These are phyloP conservation scores for Polyporus arcularius DNA, from an alignment of 768 basidiomycete species.

Conservation along the genomic window DNA sequence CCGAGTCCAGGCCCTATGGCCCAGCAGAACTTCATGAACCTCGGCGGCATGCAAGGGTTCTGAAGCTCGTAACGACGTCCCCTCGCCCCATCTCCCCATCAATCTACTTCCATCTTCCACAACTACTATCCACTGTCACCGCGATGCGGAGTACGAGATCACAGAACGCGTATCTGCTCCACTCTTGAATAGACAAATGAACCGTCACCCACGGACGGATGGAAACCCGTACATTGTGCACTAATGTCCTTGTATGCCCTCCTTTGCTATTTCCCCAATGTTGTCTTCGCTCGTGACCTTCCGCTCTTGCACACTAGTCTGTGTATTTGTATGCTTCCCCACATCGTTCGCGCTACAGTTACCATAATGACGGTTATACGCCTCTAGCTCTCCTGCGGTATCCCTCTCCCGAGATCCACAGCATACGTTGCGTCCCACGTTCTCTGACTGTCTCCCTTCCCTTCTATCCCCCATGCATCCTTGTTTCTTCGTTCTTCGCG, in stretches of 20 bases:
- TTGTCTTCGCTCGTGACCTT: background rate
- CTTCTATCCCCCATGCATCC: background rate
- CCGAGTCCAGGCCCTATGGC: conserved; percentile 62
- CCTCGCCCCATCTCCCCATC: background rate
- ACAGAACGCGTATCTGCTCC: background rate
- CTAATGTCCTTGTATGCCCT: conserved; percentile 18
- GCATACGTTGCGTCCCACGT: background rate
- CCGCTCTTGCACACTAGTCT: background rate
- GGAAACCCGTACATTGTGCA: conserved; percentile 17
- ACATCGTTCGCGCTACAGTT: conserved; percentile 19
- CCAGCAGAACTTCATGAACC: conserved; percentile 34
- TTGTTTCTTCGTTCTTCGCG: conserved; percentile 1
- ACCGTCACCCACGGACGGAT: conserved; percentile 10
- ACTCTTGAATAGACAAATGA: conserved; percentile 20
- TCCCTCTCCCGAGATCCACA: background rate
- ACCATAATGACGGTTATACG: conserved; percentile 18
- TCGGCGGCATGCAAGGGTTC: conserved; percentile 34
- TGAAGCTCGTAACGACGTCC: background rate
- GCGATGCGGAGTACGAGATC: background rate
- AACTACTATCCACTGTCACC: background rate
- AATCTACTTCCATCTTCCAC: background rate
- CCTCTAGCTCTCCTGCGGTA: conserved; percentile 6
- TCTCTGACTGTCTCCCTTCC: background rate
- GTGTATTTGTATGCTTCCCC: conserved; percentile 21
- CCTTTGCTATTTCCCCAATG: background rate